Conservation (phyloP, 495 filamentous ascomycete genomes). For the Bacidia rubella region DNA sequence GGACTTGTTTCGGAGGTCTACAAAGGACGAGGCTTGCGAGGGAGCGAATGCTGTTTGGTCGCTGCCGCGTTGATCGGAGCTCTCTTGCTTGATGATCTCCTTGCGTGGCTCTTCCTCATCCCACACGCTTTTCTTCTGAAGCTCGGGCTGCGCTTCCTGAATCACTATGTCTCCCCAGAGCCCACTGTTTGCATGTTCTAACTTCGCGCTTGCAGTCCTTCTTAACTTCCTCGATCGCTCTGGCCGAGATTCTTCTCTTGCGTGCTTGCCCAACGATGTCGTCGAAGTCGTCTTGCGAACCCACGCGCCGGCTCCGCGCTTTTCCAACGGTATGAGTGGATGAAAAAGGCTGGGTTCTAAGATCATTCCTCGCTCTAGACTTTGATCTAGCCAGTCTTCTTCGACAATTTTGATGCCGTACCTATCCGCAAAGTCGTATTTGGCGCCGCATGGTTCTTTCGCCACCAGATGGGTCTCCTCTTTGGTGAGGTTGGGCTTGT, state of each 20-base stretch:
- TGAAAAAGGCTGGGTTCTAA: constrained; percentile 76
- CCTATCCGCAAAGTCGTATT: constrained; percentile 69
- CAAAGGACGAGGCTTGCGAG: neutral
- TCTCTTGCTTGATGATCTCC: neutral
- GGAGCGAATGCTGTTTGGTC: neutral
- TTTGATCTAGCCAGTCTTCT: constrained; percentile 74
- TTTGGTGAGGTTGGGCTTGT: constrained; percentile 74
- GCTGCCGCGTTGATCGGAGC: neutral
- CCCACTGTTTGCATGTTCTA: constrained; percentile 63
- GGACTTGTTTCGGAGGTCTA: neutral
- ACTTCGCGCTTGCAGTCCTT: constrained; percentile 62
- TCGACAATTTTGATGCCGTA: constrained; percentile 71
- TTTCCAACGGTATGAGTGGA: constrained; percentile 48
- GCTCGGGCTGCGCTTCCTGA: constrained; percentile 25
- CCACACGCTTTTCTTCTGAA: constrained; percentile 6
- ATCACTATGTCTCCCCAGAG: constrained; percentile 84
- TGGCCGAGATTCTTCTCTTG: constrained; percentile 18
- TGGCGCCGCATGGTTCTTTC: constrained; percentile 61
- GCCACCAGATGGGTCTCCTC: constrained; percentile 81
- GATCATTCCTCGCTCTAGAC: constrained; percentile 82
- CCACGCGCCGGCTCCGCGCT: constrained; percentile 73
- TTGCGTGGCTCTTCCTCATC: constrained; percentile 5
- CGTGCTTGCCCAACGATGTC: constrained; percentile 32
- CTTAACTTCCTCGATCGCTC: constrained; percentile 49
- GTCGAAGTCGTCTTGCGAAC: constrained; percentile 26